Evolutionary conservation across 176 grass and related monocot species (phyloP).

Genomic region (Eleusine indica): DNA sequence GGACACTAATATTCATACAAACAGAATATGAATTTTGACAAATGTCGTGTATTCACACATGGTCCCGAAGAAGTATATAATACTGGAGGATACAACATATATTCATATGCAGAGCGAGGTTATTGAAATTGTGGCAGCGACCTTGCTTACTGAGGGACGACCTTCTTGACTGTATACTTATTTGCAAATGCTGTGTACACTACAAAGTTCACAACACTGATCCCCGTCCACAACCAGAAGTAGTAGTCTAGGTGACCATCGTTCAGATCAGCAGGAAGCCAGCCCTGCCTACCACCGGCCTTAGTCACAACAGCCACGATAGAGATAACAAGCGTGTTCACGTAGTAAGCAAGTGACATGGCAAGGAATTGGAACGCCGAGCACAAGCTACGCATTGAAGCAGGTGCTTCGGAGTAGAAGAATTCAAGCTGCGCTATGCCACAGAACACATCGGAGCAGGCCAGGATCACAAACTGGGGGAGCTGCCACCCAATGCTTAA

Average conservation of each 20-base stretch:
- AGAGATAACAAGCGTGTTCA: conserved; percentile 66
- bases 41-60: neutral
- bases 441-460: conserved; percentile 80
- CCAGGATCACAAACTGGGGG: conserved; percentile 68
- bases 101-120: neutral
- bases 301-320: conserved; percentile 38
- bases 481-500: conserved; percentile 81
- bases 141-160: neutral
- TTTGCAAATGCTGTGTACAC: conserved; percentile 63
- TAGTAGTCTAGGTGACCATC: conserved; percentile 83
- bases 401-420: conserved; percentile 70
- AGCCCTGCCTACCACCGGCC: conserved; percentile 41
- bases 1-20: neutral
- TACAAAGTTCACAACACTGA: conserved; percentile 58
- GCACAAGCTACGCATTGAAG: conserved; percentile 66
- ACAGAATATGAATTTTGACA: neutral
- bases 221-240: conserved; percentile 67
- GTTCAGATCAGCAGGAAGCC: conserved; percentile 75
- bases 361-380: conserved; percentile 68
- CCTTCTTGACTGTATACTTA: conserved; percentile 77
- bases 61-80: neutral
- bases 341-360: conserved; percentile 75
- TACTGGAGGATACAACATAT: neutral
- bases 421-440: conserved; percentile 81
- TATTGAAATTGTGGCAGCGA: neutral